Evolutionary conservation across 208 protist genomes (phyloP).

Genomic region (Blechomonas ayalai): DNA sequence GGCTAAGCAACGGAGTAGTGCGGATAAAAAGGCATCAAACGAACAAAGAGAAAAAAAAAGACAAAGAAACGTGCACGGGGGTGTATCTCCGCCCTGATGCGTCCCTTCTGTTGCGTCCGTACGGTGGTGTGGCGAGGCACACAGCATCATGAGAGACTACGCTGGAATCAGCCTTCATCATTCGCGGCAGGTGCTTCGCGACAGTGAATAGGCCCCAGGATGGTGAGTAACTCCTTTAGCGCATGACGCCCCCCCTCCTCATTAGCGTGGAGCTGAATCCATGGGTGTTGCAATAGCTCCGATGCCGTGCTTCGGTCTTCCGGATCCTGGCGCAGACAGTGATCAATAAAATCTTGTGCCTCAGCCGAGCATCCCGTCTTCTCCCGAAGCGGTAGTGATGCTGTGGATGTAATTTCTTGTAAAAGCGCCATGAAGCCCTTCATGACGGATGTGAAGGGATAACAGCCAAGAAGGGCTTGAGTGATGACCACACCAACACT

Average conservation of each 20-base stretch:
- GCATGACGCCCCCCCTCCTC: conserved; percentile 35
- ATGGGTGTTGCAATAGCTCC: conserved; percentile 56
- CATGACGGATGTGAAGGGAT: conserved; percentile 49
- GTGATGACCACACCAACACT: conserved; percentile 75
- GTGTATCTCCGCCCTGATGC: too few relatives aligned
- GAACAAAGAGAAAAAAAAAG: neutral
- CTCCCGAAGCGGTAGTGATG: conserved; percentile 36
- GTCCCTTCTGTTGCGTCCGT: too few relatives aligned
- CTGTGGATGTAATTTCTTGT: conserved; percentile 51
- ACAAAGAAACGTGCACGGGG: neutral
- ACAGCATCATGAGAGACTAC: too few relatives aligned
- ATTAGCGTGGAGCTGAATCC: conserved; percentile 77
- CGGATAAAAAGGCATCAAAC: neutral
- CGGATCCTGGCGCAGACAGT: conserved; percentile 56
- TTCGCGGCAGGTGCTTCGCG: conserved; percentile 27
- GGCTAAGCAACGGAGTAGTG: neutral
- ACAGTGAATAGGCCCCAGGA: conserved; percentile 31
- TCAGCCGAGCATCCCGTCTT: conserved; percentile 43
- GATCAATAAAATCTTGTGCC: conserved; percentile 63
- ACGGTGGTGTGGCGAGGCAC: too few relatives aligned
- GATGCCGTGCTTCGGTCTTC: conserved; percentile 43
- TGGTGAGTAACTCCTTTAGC: conserved; percentile 37
- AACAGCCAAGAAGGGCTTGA: conserved; percentile 61
- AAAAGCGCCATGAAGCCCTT: conserved; percentile 80
- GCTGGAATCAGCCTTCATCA: too few relatives aligned